Base-by-base conservation (phyloP, 176 grass and related monocot species). In the Metroxylon sagu region DNA sequence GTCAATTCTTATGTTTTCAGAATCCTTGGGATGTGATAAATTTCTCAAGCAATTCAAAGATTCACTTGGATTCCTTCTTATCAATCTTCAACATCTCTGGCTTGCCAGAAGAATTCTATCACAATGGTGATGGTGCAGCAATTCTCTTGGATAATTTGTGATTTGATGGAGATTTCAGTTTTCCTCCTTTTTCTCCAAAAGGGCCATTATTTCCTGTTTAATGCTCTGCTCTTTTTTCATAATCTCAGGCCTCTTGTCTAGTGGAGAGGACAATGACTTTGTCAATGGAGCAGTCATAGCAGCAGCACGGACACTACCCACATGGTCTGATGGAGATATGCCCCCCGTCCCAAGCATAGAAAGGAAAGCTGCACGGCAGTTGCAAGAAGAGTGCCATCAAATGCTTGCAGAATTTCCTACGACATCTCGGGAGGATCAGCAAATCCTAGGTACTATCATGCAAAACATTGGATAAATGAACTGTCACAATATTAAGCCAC, bases 11-110 rank as follows among this genome's bases (percentile, higher is more conserved):
- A 25, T 57, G 59, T 75, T 56, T 69, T 50, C 75, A 97, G 92
- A 97, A 97, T 67, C 92, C 86, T 54, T 97, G 92, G 92, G 92
- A 97, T 60, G 75, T 66, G 49, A 85, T 96, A 80, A 87, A 80
- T 48, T 96, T 96, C 69, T 88, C 92, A 0, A 80, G 57, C 17
- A 49, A 70, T 57, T 75, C 78, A 10, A 88, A 88, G 70, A 88
- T 97, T 77, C 92, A 97, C 59, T 74, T 88, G 75, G 92, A 97
- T 62, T 90, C 87, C 26, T 97, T 85, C 63, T 74, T 83, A 56
- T 97, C 92, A 8, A 78, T 82, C 62, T 97, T 97, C 86, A 91
- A 88, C 35, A 91, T 91, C 50, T 85, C 87, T 15, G 92, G 87
- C 53, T 73, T 97, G 81, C 68, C 85, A 50, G 87, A 88, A 19